Evolutionary conservation across 116 monocot genomes (phyloP).

Genomic region (Trichopus zeylanicus): DNA sequence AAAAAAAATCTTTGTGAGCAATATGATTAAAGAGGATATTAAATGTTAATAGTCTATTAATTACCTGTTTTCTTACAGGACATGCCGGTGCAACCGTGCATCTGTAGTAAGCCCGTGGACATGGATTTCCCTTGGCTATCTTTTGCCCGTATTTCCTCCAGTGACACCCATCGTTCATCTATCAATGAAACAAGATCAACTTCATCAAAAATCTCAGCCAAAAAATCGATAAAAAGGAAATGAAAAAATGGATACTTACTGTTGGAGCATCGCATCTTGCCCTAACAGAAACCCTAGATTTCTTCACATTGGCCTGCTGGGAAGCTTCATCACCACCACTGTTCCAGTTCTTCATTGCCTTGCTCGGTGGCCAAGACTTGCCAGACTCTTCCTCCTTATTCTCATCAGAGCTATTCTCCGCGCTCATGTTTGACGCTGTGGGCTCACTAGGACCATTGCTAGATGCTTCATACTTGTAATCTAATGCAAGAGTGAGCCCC

Average conservation of each 20-base stretch:
- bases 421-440: constrained; percentile 14
- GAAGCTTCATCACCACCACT: constrained; percentile 36
- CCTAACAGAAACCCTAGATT: constrained; percentile 83
- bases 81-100: constrained; percentile 84
- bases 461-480: constrained; percentile 21
- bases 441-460: constrained; percentile 1
- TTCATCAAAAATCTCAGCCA: too few species aligned
- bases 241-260: constrained; percentile 23
- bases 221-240: background rate
- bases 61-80: constrained; percentile 68
- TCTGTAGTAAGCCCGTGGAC: constrained; percentile 89
- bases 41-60: too few species aligned
- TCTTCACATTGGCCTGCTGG: constrained; percentile 50
- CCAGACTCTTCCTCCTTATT: constrained; percentile 23
- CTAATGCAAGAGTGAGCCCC: constrained; percentile 40
- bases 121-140: constrained; percentile 90
- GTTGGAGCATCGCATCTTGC: constrained; percentile 82
- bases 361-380: constrained; percentile 44
- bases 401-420: constrained; percentile 35
- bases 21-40: too few species aligned
- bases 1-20: too few species aligned
- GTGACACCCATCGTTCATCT: constrained; percentile 96
- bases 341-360: constrained; percentile 26
- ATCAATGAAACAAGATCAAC: background rate
- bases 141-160: constrained; percentile 99